phyloP scores from a whole-genome alignment of 208 protist genomes.

The Trichomonas tenax region DNA sequence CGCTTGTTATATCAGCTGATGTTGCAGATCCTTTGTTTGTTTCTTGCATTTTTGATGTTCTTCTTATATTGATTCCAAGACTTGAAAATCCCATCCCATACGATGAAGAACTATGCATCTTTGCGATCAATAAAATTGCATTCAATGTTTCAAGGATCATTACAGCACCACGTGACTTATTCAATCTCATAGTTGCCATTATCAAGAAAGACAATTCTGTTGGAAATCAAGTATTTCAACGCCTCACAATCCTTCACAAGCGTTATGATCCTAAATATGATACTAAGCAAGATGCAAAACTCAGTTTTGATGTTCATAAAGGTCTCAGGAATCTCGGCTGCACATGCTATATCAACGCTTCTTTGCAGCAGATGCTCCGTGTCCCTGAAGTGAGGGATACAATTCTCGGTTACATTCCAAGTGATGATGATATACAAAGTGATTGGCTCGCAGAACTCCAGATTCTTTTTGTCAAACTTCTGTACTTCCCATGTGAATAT shows the following conservation, averaged over 20 bases:
- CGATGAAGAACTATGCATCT: background rate
- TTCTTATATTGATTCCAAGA: background rate
- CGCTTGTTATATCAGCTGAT: background rate
- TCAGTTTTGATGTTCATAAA: background rate
- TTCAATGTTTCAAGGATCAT: background rate
- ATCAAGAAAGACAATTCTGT: background rate
- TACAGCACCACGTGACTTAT: background rate
- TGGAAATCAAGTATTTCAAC: background rate
- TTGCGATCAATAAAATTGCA: background rate
- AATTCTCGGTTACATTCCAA: background rate
- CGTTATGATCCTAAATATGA: background rate
- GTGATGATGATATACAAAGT: background rate
- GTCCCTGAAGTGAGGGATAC: background rate
- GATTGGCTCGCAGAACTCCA: background rate
- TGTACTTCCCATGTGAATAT: background rate
- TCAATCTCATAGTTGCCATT: background rate
- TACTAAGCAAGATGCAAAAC: background rate
- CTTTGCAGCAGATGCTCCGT: background rate
- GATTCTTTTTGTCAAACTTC: background rate
- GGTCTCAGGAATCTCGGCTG: background rate
- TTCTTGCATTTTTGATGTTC: background rate
- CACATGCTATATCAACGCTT: background rate
- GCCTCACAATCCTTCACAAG: background rate
- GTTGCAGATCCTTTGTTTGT: background rate
- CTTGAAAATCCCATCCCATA: background rate